Evolutionary conservation across 768 basidiomycete species (phyloP), one percentile per base, ranked within the genome.

Genomic region (Crassisporium funariophilum): DNA sequence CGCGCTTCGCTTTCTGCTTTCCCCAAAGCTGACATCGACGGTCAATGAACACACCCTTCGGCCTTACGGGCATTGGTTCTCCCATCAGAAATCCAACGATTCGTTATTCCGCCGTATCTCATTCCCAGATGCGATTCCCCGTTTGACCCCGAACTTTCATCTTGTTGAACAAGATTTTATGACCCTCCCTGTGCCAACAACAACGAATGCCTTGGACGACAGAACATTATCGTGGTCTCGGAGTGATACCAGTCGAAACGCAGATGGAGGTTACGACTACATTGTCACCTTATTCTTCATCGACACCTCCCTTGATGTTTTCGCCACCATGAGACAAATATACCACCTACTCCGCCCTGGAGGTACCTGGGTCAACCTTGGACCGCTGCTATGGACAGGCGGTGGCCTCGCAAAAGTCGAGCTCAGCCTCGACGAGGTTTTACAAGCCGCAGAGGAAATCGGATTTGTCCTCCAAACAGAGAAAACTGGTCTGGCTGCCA

Each of bases 321-420:
- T 81, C 34, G 60, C 71, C 0, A 80, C 79, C 11, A 68, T 87
- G 46, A 70, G 75, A 44, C 79, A 83, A 21, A 84, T 88, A 29
- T 71, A 78, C 56, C 31, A 50, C 10, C 71, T 85, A 16, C 73
- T 88, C 12, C 71, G 71, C 24, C 81, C 83, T 0, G 82, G 83
- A 4, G 86, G 85, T 2, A 70, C 63, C 7, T 88, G 85, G 86
- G 77, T 87, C 58, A 88, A 88, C 58, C 68, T 85, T 4, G 86
- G 85, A 1, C 86, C 84, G 6, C 65, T 87, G 15, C 68, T 87
- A 3, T 85, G 82, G 82, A 77, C 79, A 1, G 70, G 73, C 2
- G 80, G 81, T 7, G 79, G 67, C 1, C 71, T 77, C 53, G 72
- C 81, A 6, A 73, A 74, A 49, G 57, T 84, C 19, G 82, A 83